phyloP scores from a whole-genome alignment of 169 alveolate species.

The Besnoitia besnoiti region DNA sequence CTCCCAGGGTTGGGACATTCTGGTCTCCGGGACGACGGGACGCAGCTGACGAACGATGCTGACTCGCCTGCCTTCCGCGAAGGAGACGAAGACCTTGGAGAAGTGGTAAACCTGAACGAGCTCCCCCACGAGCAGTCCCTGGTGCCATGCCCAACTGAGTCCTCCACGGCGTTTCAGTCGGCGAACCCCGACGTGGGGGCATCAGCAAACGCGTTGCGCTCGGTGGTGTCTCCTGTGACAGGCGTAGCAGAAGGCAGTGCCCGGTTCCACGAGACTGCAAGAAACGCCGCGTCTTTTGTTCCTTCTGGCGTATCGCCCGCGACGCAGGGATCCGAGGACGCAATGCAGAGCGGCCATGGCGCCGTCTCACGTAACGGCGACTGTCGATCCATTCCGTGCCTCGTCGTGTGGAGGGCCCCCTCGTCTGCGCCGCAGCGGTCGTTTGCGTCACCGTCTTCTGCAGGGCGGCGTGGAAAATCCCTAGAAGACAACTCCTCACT shows the following conservation, averaged over 20 bases:
- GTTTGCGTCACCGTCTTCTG: neutral
- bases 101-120: neutral
- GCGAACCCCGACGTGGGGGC: too few relatives aligned
- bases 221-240: too few relatives aligned
- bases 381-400: neutral
- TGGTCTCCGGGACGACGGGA: neutral
- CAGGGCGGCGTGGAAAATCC: neutral
- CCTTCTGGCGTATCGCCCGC: too few relatives aligned
- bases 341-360: too few relatives aligned
- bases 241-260: too few relatives aligned
- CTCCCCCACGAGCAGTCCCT: neutral
- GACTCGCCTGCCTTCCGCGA: neutral
- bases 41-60: neutral
- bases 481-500: neutral
- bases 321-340: too few relatives aligned
- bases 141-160: neutral
- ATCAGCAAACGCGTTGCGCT: too few relatives aligned
- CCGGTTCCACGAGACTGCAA: too few relatives aligned
- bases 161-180: neutral
- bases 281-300: too few relatives aligned
- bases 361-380: neutral
- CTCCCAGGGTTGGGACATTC: neutral
- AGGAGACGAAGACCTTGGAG: conserved; percentile 20
- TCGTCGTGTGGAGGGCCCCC: neutral
- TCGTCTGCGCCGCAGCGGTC: neutral